Evolutionary conservation across 352 stramenopile genomes (phyloP), one percentile per base, ranked within the genome.

Genomic region (Pythium utonaiense): DNA sequence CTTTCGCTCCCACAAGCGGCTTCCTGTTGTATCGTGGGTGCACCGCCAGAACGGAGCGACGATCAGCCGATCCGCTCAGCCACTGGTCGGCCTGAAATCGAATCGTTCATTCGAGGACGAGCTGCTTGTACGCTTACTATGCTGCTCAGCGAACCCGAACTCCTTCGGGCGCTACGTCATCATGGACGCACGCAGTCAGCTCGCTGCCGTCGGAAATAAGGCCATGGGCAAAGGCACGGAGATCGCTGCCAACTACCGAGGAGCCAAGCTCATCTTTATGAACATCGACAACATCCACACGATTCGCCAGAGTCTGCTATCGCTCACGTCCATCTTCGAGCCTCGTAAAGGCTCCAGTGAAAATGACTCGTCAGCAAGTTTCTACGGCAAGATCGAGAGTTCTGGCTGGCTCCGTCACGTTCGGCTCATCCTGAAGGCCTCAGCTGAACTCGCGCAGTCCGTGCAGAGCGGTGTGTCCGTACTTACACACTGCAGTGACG

Each of bases 221-320:
- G 82, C 98, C 53, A 71, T 97, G 77, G 89, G 97, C 60, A 98
- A 97, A 77, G 96, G 96, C 34, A 98, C 96, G 5, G 96, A 99
- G 71, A 97, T 98, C 71, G 85, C 88, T 3, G 92, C 88, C 60
- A 96, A 98, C 73, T 99, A 99, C 75, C 75, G 81, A 12, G 88
- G 94, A 6, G 78, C 86, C 10, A 97, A 96, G 10, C 77, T 99
- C 22, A 81, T 93, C 21, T 99, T 99, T 74, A 97, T 98, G 83
- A 98, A 98, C 54, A 98, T 99, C 69, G 94, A 96, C 17, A 99
- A 99, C 70, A 99, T 99, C 65, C 96, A 99, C 76, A 74, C 89
- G 9, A 95, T 99, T 33, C 92, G 97, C 7, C 88, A 98, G 67
- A 92, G 89, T 8, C 91, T 98, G 30, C 70, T 94, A 63, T 91